Evolutionary conservation across 2,329 filamentous ascomycete species (phyloP).

Genomic region (Periconia sp.): DNA sequence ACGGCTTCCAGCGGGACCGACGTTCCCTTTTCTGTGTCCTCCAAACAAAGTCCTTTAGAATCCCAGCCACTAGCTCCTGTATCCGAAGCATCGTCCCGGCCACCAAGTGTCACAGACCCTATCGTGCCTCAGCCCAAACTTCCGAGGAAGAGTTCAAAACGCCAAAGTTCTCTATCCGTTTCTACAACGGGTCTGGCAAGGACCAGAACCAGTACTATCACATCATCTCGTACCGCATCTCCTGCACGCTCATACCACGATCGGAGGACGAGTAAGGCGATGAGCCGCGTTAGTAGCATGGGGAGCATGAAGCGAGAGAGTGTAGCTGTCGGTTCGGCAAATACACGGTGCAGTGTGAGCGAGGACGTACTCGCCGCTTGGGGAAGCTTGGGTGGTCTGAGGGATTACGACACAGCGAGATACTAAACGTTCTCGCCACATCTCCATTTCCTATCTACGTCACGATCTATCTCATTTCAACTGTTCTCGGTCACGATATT

Average conservation of each 20-base stretch:
- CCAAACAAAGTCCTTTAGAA: conserved; percentile 9
- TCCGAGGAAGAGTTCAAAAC: conserved; percentile 20
- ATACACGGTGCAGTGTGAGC: conserved; percentile 47
- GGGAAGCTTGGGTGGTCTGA: conserved; percentile 52
- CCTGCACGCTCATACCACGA: conserved; percentile 17
- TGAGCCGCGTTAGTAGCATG: conserved; percentile 30
- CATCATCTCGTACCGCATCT: conserved; percentile 26
- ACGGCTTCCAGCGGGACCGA: conserved; percentile 43
- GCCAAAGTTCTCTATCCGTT: conserved; percentile 22
- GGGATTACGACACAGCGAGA: conserved; percentile 14
- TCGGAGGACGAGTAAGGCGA: conserved; percentile 18
- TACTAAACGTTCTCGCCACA: background rate
- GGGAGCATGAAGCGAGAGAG: conserved; percentile 27
- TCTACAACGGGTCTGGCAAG: conserved; percentile 13
- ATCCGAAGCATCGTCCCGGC: conserved; percentile 29
- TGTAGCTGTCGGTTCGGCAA: conserved; percentile 16
- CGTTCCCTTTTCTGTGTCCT: conserved; percentile 28
- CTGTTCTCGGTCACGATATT: background rate
- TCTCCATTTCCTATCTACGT: background rate
- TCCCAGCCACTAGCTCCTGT: conserved; percentile 19
- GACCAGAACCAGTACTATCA: conserved; percentile 30
- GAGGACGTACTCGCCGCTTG: conserved; percentile 56
- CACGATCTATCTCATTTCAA: no score
- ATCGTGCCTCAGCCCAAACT: conserved; percentile 14
- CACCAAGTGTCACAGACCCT: conserved; percentile 29